These are phyloP conservation scores for Penicillium sp. DNA, from an alignment of 2,329 filamentous ascomycete species.

Conservation along the genomic window DNA sequence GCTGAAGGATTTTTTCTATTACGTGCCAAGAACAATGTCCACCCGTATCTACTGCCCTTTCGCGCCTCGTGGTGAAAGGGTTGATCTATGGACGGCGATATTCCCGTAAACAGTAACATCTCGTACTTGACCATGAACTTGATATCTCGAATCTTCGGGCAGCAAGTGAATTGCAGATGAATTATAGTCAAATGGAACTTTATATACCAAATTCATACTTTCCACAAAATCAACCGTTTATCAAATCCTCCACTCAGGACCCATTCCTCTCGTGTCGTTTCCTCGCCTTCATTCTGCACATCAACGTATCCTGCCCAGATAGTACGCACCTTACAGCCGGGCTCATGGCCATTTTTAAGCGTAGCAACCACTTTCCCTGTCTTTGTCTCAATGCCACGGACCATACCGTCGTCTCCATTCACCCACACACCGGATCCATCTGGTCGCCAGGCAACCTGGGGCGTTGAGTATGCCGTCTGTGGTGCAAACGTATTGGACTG, in stretches of 20 bases:
- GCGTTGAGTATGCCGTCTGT: conserved; percentile 64
- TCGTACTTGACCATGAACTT: neutral
- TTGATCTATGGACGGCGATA: conserved; percentile 51
- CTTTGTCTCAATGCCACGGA: conserved; percentile 58
- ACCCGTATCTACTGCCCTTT: conserved; percentile 49
- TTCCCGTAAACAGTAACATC: conserved; percentile 21
- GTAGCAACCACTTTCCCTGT: conserved; percentile 56
- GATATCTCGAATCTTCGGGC: neutral
- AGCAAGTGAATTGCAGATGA: neutral
- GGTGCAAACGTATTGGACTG: conserved; percentile 60
- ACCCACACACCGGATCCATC: conserved; percentile 63
- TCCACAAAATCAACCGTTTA: conserved; percentile 60
- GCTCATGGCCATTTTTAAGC: conserved; percentile 54
- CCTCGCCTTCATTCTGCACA: conserved; percentile 20
- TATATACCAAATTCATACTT: conserved; percentile 14
- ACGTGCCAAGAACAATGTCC: conserved; percentile 61
- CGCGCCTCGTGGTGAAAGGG: conserved; percentile 38
- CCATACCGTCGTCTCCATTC: conserved; percentile 62
- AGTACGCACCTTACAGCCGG: conserved; percentile 58
- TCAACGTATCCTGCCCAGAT: conserved; percentile 54
- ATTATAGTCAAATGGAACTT: neutral
- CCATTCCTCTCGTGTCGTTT: conserved; percentile 47
- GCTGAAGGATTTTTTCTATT: conserved; percentile 61
- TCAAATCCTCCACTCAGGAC: conserved; percentile 65
- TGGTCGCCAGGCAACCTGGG: conserved; percentile 60